These are phyloP conservation scores for Trypanosoma mega DNA, from an alignment of 208 protist genomes.

Conservation along the genomic window DNA sequence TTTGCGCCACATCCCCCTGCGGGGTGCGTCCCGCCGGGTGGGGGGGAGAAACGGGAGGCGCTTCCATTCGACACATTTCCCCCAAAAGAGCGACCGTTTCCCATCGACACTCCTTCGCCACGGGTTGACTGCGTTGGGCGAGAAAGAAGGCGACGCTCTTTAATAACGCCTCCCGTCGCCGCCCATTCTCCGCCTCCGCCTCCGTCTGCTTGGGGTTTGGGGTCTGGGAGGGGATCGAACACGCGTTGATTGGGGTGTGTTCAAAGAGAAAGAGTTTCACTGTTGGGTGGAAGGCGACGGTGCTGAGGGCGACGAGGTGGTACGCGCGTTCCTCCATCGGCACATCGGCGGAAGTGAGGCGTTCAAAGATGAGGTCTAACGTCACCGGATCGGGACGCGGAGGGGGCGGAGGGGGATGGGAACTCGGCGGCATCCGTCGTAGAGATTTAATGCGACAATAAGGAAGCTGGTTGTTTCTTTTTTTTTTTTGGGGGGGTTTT, in stretches of 20 bases:
- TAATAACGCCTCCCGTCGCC: constrained; percentile 51
- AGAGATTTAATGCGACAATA: too few species aligned
- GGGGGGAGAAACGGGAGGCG: constrained; percentile 13
- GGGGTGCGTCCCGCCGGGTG: constrained; percentile 17
- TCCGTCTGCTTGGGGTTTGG: too few species aligned
- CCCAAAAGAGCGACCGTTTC: constrained; percentile 77
- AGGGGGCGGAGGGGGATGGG: constrained; percentile 31
- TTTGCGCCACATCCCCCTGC: constrained; percentile 34
- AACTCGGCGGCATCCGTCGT: constrained; percentile 10
- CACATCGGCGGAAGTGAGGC: constrained; percentile 40
- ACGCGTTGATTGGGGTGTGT: constrained; percentile 21
- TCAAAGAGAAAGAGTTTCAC: constrained; percentile 86
- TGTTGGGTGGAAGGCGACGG: constrained; percentile 73
- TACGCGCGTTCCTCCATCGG: constrained; percentile 60
- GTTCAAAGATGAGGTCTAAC: constrained; percentile 74
- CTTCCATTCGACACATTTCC: constrained; percentile 79
- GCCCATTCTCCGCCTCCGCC: constrained; percentile 23
- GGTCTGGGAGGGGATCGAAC: too few species aligned
- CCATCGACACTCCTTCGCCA: constrained; percentile 75
- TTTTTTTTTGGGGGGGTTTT: too few species aligned
- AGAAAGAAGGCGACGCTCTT: constrained; percentile 74
- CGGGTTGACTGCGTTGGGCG: constrained; percentile 63
- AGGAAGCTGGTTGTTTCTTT: constrained; percentile 19
- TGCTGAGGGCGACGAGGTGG: constrained; percentile 76
- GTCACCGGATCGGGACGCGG: constrained; percentile 81